Evolutionary conservation across 1,284 basidiomycete species (phyloP), one percentile per base, ranked within the genome.

Genomic region (Ceratobasidium papillatum): DNA sequence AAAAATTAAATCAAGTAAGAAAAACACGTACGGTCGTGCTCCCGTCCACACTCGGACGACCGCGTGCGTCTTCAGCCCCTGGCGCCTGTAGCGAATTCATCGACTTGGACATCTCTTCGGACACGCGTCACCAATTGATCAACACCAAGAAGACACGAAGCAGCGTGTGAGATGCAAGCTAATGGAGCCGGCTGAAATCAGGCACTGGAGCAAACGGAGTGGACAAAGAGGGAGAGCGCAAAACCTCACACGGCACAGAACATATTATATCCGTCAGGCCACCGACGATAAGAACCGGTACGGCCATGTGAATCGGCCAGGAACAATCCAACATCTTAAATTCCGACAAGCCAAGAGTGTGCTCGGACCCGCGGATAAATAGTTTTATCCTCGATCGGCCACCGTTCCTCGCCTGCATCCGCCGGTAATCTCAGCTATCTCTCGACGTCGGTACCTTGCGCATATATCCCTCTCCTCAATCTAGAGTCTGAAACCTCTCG

Each of bases 291-390:
- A 52, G 51, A 69, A 69, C 65, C 36, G 12, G 4, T 19, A 11
- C 51, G 30, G n/a, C 64, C 64, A 69, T 69, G 65, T 69, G 65
- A 69, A 69, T 54, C 25, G n/a, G 12, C 38, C 65, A 69, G 65
- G 65, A 51, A 69, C 65, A 14, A 7, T 19, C 51, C 3, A 12
- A 32, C 19, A 47, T 45, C 41, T n/a, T 3, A 12, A 27, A 41
- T 47, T 36, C 25, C 41, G n/a, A 25, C 38, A 41, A 14, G 45
- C 45, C 45, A 47, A 47, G 45, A n/a, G n/a, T n/a, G n/a, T n/a
- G n/a, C 45, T 11, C 45, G 19, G 38, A 41, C 38, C 14, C 38
- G n/a, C 38, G 38, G 38, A 5, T 41, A 41, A 41, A 41, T 14
- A 41, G n/a, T 14, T 41, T 41, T 41, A 41, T 41, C 38, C 7